These are phyloP conservation scores for Aspergillus funiculosus DNA, from an alignment of 495 filamentous ascomycete genomes.

Conservation along the genomic window DNA sequence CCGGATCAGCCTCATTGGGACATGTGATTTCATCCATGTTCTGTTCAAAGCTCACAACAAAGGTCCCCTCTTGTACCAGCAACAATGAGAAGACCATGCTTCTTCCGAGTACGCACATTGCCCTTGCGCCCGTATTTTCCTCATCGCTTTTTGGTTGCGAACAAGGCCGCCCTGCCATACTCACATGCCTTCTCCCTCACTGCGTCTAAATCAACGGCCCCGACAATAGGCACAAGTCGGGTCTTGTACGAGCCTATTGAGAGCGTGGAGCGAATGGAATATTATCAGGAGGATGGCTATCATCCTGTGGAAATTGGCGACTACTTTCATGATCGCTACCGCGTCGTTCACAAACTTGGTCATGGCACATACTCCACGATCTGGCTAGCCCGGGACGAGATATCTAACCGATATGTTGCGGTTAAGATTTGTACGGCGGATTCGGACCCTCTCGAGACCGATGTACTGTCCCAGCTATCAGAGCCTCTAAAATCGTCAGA, in stretches of 20 bases:
- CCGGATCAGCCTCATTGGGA: too few relatives aligned
- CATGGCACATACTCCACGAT: conserved; percentile 32
- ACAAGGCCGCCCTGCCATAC: conserved; percentile 6
- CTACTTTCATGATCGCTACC: conserved; percentile 31
- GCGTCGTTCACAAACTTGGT: conserved; percentile 33
- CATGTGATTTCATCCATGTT: too few relatives aligned
- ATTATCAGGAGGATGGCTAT: conserved; percentile 29
- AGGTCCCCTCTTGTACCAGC: conserved; percentile 8
- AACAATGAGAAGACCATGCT: conserved; percentile 5
- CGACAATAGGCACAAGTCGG: conserved; percentile 4
- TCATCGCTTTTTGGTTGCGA: conserved; percentile 1
- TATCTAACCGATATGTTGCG: conserved; percentile 27
- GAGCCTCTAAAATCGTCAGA: conserved; percentile 4
- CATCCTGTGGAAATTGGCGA: conserved; percentile 34
- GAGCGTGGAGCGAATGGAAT: conserved; percentile 26
- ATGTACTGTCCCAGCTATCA: conserved; percentile 24
- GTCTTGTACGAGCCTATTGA: conserved; percentile 28
- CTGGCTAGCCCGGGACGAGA: conserved; percentile 31
- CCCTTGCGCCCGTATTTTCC: conserved; percentile 6
- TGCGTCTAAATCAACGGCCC: conserved; percentile 18
- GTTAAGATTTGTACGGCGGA: conserved; percentile 30
- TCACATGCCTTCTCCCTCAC: conserved; percentile 17
- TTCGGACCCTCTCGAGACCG: conserved; percentile 22
- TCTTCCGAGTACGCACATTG: not conserved
- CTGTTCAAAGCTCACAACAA: too few relatives aligned